Base-by-base conservation (phyloP, 108 stramenopile genomes). In the Nannochloropsis gaditana region DNA sequence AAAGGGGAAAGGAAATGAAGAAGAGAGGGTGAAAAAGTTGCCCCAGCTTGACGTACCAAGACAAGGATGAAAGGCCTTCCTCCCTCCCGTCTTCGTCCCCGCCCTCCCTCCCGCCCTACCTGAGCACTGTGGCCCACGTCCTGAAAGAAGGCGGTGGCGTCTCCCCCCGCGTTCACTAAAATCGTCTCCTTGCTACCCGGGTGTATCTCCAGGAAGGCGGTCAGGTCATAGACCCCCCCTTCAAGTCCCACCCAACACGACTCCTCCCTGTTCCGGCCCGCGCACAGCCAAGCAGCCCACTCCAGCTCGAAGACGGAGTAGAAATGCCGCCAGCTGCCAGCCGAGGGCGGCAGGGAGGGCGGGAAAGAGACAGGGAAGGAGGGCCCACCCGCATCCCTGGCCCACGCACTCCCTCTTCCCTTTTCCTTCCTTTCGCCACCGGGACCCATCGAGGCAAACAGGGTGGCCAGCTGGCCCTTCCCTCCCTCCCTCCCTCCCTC, bases 171-270 rank as follows among this genome's bases (percentile, higher is more conserved):
- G 88, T 95, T 95, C 9, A 95, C 93, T 90, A 96, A 88, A 6
- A 98, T 90, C 11, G 95, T 96, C 81, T 98, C 97, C 41, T 94
- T 93, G 47, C 92, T 92, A 43, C 97, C 97, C 42, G 97, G 97
- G 90, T 98, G 97, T 9, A 84, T n/a, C 73, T 92, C 84, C 82
- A 96, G 83, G 90, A 98, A 98, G n/a, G 86, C 82, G 43, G 95
- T 94, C 83, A 98, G 92, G 87, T 98, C 94, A 85, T 94, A 96
- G 21, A 95, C 93, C 83, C 93, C 91, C 0, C 95, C 94, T 89
- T 94, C 93, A 9, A 98, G 84, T 11, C 95, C 95, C n/a, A 96
- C 92, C 82, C 96, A 86, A 87, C 95, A 96, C 10, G 43, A 11
- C 43, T 21, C 44, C 81, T 81, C 83, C 3, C 80, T 81, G 83